Percentiles rank a stretch among this genome's conserved stretches.
These are phyloP conservation scores for Candida dajiaensis DNA, from an alignment of 805 yeast genomes.

Conservation along the genomic window DNA sequence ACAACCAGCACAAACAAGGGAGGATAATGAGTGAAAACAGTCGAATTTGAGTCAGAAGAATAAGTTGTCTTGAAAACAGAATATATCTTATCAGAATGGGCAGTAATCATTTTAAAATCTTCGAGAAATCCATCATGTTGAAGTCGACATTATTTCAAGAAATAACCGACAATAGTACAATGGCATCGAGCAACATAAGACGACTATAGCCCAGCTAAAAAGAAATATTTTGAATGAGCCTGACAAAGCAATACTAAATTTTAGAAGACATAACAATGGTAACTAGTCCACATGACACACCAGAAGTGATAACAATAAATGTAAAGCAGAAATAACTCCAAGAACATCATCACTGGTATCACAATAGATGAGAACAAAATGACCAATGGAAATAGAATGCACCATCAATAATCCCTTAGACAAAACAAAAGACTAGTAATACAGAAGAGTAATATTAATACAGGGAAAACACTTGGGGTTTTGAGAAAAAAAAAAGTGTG, in stretches of 20 bases:
- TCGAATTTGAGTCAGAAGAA: no score
- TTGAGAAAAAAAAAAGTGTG: background rate
- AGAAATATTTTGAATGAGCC: background rate
- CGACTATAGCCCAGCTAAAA: conserved; percentile 1
- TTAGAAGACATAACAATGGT: no score
- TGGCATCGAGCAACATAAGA: background rate
- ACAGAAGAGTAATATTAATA: background rate
- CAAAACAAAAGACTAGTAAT: background rate
- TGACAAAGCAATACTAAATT: background rate
- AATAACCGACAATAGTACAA: background rate
- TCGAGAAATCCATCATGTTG: background rate
- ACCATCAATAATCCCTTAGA: background rate
- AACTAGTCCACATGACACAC: background rate
- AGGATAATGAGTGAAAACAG: background rate
- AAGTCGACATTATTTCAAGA: background rate
- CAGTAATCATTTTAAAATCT: background rate
- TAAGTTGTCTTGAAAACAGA: background rate
- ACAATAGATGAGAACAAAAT: background rate
- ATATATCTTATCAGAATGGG: background rate
- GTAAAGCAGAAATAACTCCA: background rate
- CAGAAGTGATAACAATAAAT: background rate
- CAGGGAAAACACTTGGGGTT: background rate
- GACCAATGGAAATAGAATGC: background rate
- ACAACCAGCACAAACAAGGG: background rate
- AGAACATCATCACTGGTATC: background rate